phyloP scores from a whole-genome alignment of 352 stramenopile species.

The Hyaloperonospora brassicae region DNA sequence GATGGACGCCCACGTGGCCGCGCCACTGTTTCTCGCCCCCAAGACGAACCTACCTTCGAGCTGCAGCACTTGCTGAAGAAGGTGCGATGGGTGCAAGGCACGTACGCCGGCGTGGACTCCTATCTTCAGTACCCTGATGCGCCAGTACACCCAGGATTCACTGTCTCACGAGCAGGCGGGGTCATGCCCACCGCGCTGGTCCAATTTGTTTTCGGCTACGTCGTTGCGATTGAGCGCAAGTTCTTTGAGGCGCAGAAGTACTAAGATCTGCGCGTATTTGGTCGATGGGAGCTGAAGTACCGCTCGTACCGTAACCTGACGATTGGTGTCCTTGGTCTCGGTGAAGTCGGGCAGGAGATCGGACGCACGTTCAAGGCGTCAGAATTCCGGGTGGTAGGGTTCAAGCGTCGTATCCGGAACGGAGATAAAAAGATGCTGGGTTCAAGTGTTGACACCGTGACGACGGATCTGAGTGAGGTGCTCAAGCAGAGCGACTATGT shows the following conservation, averaged over 20 bases:
- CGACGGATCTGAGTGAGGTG: constrained; percentile 41
- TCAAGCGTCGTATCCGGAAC: constrained; percentile 37
- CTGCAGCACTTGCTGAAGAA: constrained; percentile 34
- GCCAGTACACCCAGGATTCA: constrained; percentile 28
- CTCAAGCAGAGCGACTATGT: constrained; percentile 62
- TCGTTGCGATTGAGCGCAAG: constrained; percentile 53
- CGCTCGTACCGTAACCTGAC: constrained; percentile 41
- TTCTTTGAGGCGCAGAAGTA: constrained; percentile 39
- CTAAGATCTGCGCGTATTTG: constrained; percentile 35
- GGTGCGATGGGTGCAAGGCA: constrained; percentile 57
- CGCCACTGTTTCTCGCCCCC: constrained; percentile 30
- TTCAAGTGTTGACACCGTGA: constrained; percentile 32
- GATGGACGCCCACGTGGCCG: not conserved
- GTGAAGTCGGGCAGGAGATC: constrained; percentile 55
- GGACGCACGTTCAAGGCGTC: constrained; percentile 37
- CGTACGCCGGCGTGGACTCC: constrained; percentile 54
- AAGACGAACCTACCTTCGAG: constrained; percentile 19
- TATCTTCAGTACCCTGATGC: constrained; percentile 33
- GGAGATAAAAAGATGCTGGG: constrained; percentile 6
- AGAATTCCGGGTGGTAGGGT: constrained; percentile 60
- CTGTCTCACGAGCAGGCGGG: constrained; percentile 47
- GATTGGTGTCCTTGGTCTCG: constrained; percentile 47
- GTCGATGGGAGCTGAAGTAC: constrained; percentile 31
- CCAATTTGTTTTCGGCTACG: constrained; percentile 61
- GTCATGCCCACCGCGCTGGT: constrained; percentile 45